Conservation (phyloP, 202 grass and related monocot genomes). For the Zoysia matrella region DNA sequence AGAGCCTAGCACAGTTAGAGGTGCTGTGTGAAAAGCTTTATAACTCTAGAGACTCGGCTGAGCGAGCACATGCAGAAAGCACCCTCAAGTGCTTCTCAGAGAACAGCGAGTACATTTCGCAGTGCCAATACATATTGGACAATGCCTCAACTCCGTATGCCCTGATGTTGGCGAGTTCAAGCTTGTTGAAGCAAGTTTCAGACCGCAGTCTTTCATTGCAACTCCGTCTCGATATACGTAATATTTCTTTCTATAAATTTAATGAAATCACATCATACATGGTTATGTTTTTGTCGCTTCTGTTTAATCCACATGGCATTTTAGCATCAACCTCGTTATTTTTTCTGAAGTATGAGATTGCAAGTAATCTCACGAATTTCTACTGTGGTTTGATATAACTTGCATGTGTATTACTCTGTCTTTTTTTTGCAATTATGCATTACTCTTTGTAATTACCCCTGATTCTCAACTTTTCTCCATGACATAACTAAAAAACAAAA, state of each 20-base stretch:
- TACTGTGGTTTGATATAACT: slow-evolving; percentile 23
- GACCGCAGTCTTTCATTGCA: slow-evolving; percentile 84
- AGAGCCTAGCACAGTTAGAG: slow-evolving; percentile 98
- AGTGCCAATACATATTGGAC: slow-evolving; percentile 99
- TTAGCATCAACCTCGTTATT: slow-evolving; percentile 27
- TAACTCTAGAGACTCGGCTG: slow-evolving; percentile 92
- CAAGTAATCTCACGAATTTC: slow-evolving; percentile 3
- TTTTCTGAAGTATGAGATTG: slow-evolving; percentile 22
- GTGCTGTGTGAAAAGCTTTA: slow-evolving; percentile 98
- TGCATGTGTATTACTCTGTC: neutral
- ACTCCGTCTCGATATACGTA: slow-evolving; percentile 97
- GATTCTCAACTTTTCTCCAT: slow-evolving; percentile 27
- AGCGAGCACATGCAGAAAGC: slow-evolving; percentile 92
- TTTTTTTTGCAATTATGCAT: neutral
- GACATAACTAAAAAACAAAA: slow-evolving; percentile 19
- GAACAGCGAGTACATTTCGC: slow-evolving; percentile 96
- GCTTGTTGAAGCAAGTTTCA: slow-evolving; percentile 97
- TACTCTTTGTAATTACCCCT: slow-evolving; percentile 29
- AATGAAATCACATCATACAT: slow-evolving; percentile 41
- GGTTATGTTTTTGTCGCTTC: slow-evolving; percentile 31
- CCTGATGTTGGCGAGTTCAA: slow-evolving; percentile 98
- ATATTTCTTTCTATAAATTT: slow-evolving; percentile 68
- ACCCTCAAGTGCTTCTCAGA: slow-evolving; percentile 99
- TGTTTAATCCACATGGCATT: slow-evolving; percentile 35
- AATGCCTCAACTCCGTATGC: slow-evolving; percentile 99